These are phyloP conservation scores for Dictyostelium purpureum DNA, from an alignment of 78 protist genomes.

Conservation along the genomic window DNA sequence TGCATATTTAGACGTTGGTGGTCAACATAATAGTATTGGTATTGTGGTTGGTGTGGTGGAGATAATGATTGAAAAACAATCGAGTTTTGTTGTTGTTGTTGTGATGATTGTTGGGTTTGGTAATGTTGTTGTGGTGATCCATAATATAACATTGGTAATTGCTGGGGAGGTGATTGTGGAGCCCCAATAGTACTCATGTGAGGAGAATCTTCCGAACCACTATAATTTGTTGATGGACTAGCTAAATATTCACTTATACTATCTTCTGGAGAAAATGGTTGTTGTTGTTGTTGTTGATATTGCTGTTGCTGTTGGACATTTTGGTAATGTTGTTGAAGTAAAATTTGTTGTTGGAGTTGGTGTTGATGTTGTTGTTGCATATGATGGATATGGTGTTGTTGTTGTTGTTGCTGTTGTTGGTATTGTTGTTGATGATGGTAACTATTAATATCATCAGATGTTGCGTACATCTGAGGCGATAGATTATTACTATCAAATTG, in stretches of 20 bases:
- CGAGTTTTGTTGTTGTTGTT: neutral
- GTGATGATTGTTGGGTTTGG: no score
- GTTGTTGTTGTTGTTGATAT: neutral
- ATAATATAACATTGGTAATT: no score
- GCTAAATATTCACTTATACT: constrained; percentile 1
- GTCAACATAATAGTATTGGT: neutral
- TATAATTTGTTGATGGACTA: neutral
- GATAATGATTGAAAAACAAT: neutral
- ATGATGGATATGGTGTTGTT: neutral
- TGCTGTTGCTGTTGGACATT: neutral
- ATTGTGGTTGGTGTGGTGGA: neutral
- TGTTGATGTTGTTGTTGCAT: neutral
- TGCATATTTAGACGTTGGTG: no score
- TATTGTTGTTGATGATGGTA: neutral
- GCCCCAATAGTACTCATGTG: neutral
- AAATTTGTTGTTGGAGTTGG: neutral
- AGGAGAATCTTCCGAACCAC: neutral
- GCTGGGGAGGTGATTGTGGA: neutral
- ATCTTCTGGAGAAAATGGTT: neutral
- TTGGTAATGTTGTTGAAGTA: neutral
- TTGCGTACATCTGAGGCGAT: constrained; percentile 1
- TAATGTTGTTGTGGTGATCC: no score
- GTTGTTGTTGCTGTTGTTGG: neutral
- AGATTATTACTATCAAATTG: neutral
- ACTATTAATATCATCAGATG: neutral